phyloP scores from a whole-genome alignment of 768 basidiomycete species.

The Terana coerulea region DNA sequence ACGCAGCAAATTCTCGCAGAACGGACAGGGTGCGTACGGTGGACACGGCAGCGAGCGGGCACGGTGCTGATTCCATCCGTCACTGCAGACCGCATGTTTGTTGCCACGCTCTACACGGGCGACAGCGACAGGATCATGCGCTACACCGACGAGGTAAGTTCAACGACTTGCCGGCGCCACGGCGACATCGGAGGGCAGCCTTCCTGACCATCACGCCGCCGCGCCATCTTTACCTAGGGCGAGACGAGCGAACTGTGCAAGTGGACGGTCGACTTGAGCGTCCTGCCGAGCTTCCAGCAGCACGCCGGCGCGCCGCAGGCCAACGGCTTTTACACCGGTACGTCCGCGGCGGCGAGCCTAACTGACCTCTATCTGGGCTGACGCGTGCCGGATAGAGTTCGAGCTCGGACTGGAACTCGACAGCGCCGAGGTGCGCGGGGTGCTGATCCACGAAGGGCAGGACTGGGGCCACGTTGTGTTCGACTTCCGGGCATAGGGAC shows the following conservation, averaged over 20 bases:
- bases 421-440: slow-evolving; percentile 83
- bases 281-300: slow-evolving; percentile 74
- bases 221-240: slow-evolving; percentile 41
- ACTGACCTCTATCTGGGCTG: neutral
- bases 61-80: neutral
- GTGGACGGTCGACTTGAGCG: slow-evolving; percentile 83
- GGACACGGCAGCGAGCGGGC: neutral
- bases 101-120: slow-evolving; percentile 79
- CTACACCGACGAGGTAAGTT: slow-evolving; percentile 71
- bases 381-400: slow-evolving; percentile 49
- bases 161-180: slow-evolving; percentile 12
- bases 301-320: slow-evolving; percentile 54
- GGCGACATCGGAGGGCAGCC: slow-evolving; percentile 18
- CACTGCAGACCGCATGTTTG: slow-evolving; percentile 64
- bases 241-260: slow-evolving; percentile 73
- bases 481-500: slow-evolving; percentile 44
- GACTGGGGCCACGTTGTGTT: slow-evolving; percentile 80
- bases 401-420: slow-evolving; percentile 82
- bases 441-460: slow-evolving; percentile 66
- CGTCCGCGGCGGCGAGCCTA: slow-evolving; percentile 16
- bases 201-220: neutral
- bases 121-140: slow-evolving; percentile 73
- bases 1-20: slow-evolving; percentile 64
- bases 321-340: slow-evolving; percentile 78
- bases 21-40: slow-evolving; percentile 38